Evolutionary conservation across 1,284 basidiomycete genomes (phyloP).

Genomic region (Ustilago crameri): DNA sequence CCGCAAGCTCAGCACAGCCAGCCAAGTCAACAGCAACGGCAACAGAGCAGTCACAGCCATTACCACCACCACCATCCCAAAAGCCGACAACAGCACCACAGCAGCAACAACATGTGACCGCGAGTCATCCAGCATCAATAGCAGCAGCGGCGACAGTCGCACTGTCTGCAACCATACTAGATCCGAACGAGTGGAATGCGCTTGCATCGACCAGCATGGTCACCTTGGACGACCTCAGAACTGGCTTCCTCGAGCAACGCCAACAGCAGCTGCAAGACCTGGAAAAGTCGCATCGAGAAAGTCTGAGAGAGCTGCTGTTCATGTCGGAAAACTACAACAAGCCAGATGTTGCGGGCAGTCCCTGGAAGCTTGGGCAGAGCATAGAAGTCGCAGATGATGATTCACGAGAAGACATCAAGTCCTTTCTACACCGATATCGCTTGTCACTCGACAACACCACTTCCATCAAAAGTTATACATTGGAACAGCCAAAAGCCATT

Average conservation of each 20-base stretch:
- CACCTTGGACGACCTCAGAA: slow-evolving; percentile 39
- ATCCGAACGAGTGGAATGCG: slow-evolving; percentile 50
- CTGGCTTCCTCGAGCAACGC: slow-evolving; percentile 39
- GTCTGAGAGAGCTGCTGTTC: slow-evolving; percentile 43
- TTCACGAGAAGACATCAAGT: slow-evolving; percentile 21
- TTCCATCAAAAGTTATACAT: slow-evolving; percentile 27
- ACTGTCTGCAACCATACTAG: slow-evolving; percentile 39
- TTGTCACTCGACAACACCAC: slow-evolving; percentile 25
- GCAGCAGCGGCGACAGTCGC: slow-evolving; percentile 46
- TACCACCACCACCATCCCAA: slow-evolving; percentile 16
- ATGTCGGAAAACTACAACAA: slow-evolving; percentile 46
- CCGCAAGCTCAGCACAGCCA: slow-evolving; percentile 1
- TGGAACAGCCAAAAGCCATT: slow-evolving; percentile 33
- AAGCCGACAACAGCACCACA: slow-evolving; percentile 8
- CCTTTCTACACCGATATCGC: slow-evolving; percentile 24
- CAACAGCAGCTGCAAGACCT: slow-evolving; percentile 40
- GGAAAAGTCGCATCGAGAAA: slow-evolving; percentile 25
- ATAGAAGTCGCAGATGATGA: slow-evolving; percentile 36
- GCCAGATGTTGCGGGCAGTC: slow-evolving; percentile 32
- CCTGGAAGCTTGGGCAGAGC: slow-evolving; percentile 40
- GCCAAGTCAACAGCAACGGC: not conserved
- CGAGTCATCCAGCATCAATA: slow-evolving; percentile 46
- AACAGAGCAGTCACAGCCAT: slow-evolving; percentile 19
- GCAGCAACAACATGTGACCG: slow-evolving; percentile 39
- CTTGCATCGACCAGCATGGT: slow-evolving; percentile 53